Conservation (phyloP, 2,329 filamentous ascomycete genomes). For the Leptographium radiaticola region DNA sequence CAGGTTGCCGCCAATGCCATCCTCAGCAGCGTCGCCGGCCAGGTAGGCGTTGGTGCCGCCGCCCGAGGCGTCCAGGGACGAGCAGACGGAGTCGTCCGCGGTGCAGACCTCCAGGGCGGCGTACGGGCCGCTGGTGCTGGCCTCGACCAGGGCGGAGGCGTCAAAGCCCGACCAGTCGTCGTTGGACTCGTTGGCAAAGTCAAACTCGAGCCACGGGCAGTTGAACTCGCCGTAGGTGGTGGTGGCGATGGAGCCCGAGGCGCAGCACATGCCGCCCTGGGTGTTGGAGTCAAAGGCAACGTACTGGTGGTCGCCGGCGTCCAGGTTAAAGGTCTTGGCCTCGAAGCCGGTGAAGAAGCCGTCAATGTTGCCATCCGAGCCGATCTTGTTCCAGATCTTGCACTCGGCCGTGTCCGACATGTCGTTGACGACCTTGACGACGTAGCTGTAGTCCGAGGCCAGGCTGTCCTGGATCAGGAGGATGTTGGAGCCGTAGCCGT, state of each 20-base stretch:
- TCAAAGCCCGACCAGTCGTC: conserved; percentile 36
- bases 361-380: conserved; percentile 27
- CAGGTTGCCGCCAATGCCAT: conserved; percentile 24
- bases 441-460: conserved; percentile 30
- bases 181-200: conserved; percentile 33
- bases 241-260: conserved; percentile 17
- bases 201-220: conserved; percentile 36
- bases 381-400: conserved; percentile 40
- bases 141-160: conserved; percentile 33
- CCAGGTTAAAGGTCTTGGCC: conserved; percentile 28
- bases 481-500: conserved; percentile 38
- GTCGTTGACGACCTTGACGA: conserved; percentile 25
- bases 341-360: conserved; percentile 31
- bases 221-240: conserved; percentile 28
- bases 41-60: conserved; percentile 21
- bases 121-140: conserved; percentile 21
- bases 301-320: conserved; percentile 22
- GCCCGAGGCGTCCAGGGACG: conserved; percentile 19
- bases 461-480: conserved; percentile 26
- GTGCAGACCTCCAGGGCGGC: conserved; percentile 27
- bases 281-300: conserved; percentile 32
- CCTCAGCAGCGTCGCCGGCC: conserved; percentile 18
- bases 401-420: conserved; percentile 21
- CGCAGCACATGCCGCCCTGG: conserved; percentile 36
- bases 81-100: conserved; percentile 16